Evolutionary conservation across 2,329 filamentous ascomycete genomes (phyloP), one percentile per base, ranked within the genome.

Genomic region (Stagonosporopsis tanaceti): DNA sequence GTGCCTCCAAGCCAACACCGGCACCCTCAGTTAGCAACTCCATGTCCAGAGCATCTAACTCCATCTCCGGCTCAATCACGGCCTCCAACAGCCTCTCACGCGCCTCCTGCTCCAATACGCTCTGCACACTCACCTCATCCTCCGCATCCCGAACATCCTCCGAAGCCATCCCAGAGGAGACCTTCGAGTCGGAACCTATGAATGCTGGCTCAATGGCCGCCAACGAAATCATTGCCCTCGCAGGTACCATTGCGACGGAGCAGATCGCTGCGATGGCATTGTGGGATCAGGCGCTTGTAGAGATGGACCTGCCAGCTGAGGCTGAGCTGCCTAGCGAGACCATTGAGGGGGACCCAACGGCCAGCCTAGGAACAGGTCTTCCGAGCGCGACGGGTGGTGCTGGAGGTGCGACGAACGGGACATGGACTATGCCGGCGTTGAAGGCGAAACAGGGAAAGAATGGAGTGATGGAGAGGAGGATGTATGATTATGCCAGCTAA

Each of bases 171-270:
- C 53, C 57, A 1, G 14, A 48, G 17, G 52, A 57, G 22, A 60
- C 57, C 3, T 55, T 56, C 14, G 57, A 60, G 20, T 46, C 53
- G 4, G 57, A 60, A 32, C 53, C 53, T 14, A 60, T 60, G 44
- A 47, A 48, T 12, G 53, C 50, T 9, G 57, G 53, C 12, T 50
- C 48, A 5, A 60, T 60, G 57, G 50, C 42, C 3, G 48, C 37
- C 3, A 35, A 34, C 3, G 57, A 57, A 32, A 60, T 60, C 6
- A 34, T 46, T 8, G 40, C 34, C 2, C 41, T 60, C 17, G 57
- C 53, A 4, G 45, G 32, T 2, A 27, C 44, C 2, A 50, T 57
- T 17, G 48, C 45, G 5, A 35, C 48, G 3, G 57, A 55, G 24
- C 47, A 56, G 27, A 15, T 35, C 2, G 30, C 47, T n/a, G 51